A percentile compares a stretch with the other conserved stretches of the same genome.
Conservation (phyloP, 495 filamentous ascomycete species). For the Pyronema domesticum region DNA sequence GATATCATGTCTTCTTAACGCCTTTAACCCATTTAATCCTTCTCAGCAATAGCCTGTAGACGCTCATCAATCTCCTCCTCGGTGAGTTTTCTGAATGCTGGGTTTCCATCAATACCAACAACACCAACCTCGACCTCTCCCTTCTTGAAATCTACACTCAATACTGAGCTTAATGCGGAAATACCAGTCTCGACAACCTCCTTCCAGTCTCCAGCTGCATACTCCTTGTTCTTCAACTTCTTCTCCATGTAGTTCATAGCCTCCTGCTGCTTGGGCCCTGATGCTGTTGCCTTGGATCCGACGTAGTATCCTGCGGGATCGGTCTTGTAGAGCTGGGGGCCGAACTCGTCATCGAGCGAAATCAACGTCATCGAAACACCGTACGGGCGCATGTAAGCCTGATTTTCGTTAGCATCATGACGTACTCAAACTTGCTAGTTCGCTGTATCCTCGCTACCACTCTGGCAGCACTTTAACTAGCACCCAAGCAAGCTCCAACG, state of each 20-base stretch:
- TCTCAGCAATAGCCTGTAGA: constrained; percentile 92
- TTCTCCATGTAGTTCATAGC: constrained; percentile 95
- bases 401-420: not conserved
- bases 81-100: constrained; percentile 70
- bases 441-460: not conserved
- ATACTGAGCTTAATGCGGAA: constrained; percentile 78
- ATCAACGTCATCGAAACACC: constrained; percentile 89
- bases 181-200: constrained; percentile 96
- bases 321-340: constrained; percentile 95
- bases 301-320: constrained; percentile 96
- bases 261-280: constrained; percentile 95
- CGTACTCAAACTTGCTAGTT: constrained; percentile 4
- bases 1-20: not conserved
- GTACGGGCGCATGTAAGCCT: constrained; percentile 97
- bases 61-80: constrained; percentile 97
- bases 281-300: constrained; percentile 93
- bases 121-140: constrained; percentile 94
- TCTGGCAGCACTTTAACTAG: too few relatives aligned
- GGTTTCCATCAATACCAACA: constrained; percentile 65
- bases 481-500: too few relatives aligned
- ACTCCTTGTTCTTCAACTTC: constrained; percentile 99
- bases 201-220: constrained; percentile 82
- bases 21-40: constrained; percentile 50
- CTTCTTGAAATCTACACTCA: constrained; percentile 99
- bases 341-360: constrained; percentile 78